These are phyloP conservation scores for Gryganskiella cystojenkinii DNA, from an alignment of 192 early-diverging fungal genomes.

Conservation along the genomic window DNA sequence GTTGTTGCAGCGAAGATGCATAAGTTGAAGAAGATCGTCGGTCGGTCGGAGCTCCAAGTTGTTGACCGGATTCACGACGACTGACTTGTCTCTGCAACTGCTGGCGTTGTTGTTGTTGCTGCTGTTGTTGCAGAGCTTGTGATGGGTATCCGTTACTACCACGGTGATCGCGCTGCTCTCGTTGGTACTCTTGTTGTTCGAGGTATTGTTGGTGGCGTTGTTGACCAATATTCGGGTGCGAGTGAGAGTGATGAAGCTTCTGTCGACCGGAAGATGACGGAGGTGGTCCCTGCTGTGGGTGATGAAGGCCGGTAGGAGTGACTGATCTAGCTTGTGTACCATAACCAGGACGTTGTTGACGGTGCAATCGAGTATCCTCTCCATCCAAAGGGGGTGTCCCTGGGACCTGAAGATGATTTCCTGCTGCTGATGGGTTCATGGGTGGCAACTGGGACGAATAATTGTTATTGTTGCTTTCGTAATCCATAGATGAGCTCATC, in stretches of 20 bases:
- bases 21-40: conserved; percentile 24
- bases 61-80: conserved; percentile 28
- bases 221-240: conserved; percentile 37
- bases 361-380: conserved; percentile 12
- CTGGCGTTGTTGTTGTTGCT: conserved; percentile 15
- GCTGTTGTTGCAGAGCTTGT: conserved; percentile 8
- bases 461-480: conserved; percentile 1
- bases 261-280: not conserved
- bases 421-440: conserved; percentile 1
- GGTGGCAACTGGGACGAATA: not conserved
- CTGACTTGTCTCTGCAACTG: conserved; percentile 12
- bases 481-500: conserved; percentile 6
- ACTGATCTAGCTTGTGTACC: not conserved
- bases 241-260: conserved; percentile 33
- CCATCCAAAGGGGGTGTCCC: conserved; percentile 17
- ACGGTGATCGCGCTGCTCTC: conserved; percentile 13
- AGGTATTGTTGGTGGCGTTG: conserved; percentile 20
- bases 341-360: not conserved
- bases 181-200: conserved; percentile 28
- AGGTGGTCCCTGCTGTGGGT: not conserved
- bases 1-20: conserved; percentile 14
- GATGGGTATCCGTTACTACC: conserved; percentile 7
- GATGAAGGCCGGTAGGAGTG: conserved; percentile 7
- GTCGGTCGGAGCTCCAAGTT: conserved; percentile 2
- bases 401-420: conserved; percentile 26